phyloP scores from a whole-genome alignment of 2,329 filamentous ascomycete species.

The Phaeosphaeria sp. region DNA sequence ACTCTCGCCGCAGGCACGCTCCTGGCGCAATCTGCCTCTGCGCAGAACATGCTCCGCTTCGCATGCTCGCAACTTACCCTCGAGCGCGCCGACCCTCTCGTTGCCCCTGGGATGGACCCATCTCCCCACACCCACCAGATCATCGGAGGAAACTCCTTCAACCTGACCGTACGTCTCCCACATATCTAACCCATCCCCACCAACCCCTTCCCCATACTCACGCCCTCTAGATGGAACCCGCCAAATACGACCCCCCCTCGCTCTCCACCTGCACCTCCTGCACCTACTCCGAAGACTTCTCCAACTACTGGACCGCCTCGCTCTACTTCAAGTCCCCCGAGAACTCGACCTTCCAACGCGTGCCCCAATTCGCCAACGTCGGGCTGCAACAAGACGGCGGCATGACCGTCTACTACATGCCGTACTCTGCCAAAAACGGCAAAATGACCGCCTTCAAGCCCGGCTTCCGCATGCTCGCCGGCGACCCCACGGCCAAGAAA shows the following conservation, averaged over 20 bases:
- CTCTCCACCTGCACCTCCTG: constrained; percentile 41
- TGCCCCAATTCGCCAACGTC: constrained; percentile 39
- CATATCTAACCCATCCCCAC: too few species aligned
- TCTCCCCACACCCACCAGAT: constrained; percentile 43
- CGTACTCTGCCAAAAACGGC: constrained; percentile 67
- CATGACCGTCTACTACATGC: constrained; percentile 73
- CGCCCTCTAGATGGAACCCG: constrained; percentile 34
- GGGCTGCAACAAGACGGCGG: constrained; percentile 39
- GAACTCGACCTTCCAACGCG: constrained; percentile 42
- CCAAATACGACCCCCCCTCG: constrained; percentile 26
- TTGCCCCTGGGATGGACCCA: constrained; percentile 32
- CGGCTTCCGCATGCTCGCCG: constrained; percentile 74
- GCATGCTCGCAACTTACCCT: constrained; percentile 45
- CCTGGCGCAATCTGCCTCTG: constrained; percentile 30
- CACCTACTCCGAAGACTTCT: constrained; percentile 39
- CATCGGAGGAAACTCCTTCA: constrained; percentile 42
- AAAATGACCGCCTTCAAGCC: constrained; percentile 70
- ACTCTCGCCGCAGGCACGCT: constrained; percentile 27
- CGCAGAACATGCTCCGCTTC: constrained; percentile 45
- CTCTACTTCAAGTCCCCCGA: constrained; percentile 42
- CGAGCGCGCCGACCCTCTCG: constrained; percentile 62
- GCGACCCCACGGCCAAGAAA: constrained; percentile 57
- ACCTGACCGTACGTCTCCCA: constrained; percentile 28
- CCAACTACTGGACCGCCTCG: constrained; percentile 42
- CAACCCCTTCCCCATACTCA: not conserved